Conservation (phyloP, 1,139 yeast species). For the Groenewaldozyma auringiensis region DNA sequence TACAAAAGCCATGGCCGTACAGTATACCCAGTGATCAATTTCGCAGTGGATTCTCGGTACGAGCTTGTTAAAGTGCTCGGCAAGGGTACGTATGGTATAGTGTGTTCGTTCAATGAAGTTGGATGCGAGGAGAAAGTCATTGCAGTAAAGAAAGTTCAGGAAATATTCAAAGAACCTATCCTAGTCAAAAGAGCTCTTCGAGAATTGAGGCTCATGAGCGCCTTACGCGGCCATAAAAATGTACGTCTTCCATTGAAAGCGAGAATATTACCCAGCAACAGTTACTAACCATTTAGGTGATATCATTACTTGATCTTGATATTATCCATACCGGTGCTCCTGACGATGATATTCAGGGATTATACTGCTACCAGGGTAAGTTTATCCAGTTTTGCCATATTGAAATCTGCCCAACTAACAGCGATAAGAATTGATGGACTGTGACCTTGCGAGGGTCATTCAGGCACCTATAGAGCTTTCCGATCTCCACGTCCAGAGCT, state of each 20-base stretch:
- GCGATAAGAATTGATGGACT: slow-evolving; percentile 61
- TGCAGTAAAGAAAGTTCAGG: slow-evolving; percentile 82
- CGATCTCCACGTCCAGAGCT: slow-evolving; percentile 73
- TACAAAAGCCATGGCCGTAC: neutral
- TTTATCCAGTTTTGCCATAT: neutral
- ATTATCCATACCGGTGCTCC: slow-evolving; percentile 37
- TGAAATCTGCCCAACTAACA: slow-evolving; percentile 58
- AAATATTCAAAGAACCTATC: slow-evolving; percentile 78
- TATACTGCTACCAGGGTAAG: slow-evolving; percentile 61
- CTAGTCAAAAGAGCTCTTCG: slow-evolving; percentile 83
- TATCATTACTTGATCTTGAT: slow-evolving; percentile 66
- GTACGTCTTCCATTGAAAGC: slow-evolving; percentile 27
- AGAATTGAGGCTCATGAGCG: slow-evolving; percentile 78
- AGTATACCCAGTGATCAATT: slow-evolving; percentile 22
- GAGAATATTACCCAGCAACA: too few species aligned
- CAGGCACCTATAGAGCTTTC: slow-evolving; percentile 63
- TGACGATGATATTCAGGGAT: slow-evolving; percentile 65
- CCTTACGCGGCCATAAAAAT: slow-evolving; percentile 83
- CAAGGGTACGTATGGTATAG: slow-evolving; percentile 85
- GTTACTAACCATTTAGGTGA: slow-evolving; percentile 40
- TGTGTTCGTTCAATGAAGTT: slow-evolving; percentile 51
- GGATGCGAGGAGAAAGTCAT: slow-evolving; percentile 20
- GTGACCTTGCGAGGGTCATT: slow-evolving; percentile 70
- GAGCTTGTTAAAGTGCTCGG: slow-evolving; percentile 56
- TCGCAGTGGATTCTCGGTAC: slow-evolving; percentile 60